Evolutionary conservation across 1,284 basidiomycete genomes (phyloP).

Genomic region (Apiotrichum sp.): DNA sequence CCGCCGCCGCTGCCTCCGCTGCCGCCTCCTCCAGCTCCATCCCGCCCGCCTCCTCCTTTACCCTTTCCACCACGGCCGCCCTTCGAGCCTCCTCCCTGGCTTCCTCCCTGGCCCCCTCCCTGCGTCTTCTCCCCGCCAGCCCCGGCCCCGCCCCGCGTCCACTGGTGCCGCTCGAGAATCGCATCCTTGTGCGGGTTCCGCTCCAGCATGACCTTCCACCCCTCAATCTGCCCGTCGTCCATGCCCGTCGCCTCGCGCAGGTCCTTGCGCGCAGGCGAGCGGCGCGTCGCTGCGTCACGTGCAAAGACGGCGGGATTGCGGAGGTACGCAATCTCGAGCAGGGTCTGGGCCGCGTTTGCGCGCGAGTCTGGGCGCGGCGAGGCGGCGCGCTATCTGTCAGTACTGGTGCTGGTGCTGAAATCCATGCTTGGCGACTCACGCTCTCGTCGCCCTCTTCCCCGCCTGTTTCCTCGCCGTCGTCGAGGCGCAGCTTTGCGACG

Average conservation of each 20-base stretch:
- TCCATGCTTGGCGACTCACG: background rate
- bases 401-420: background rate
- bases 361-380: background rate
- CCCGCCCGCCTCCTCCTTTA: background rate
- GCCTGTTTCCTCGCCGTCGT: slow-evolving; percentile 22
- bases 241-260: slow-evolving; percentile 61
- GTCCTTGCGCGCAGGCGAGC: slow-evolving; percentile 59
- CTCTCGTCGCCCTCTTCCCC: slow-evolving; percentile 3
- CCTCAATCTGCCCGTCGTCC: slow-evolving; percentile 73
- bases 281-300: slow-evolving; percentile 63
- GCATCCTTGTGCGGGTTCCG: slow-evolving; percentile 53
- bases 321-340: slow-evolving; percentile 70
- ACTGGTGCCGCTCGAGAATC: slow-evolving; percentile 40
- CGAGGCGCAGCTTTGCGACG: slow-evolving; percentile 22
- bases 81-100: background rate
- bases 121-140: background rate
- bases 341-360: slow-evolving; percentile 50
- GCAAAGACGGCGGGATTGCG: slow-evolving; percentile 66
- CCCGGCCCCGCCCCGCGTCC: slow-evolving; percentile 1
- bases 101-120: slow-evolving; percentile 3
- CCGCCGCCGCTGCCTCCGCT: slow-evolving; percentile 19
- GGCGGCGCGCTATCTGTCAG: slow-evolving; percentile 3
- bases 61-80: background rate
- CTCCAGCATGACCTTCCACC: slow-evolving; percentile 80
- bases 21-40: background rate